Conservation (phyloP, 352 stramenopile species). For the Globisporangium cystogenes region DNA sequence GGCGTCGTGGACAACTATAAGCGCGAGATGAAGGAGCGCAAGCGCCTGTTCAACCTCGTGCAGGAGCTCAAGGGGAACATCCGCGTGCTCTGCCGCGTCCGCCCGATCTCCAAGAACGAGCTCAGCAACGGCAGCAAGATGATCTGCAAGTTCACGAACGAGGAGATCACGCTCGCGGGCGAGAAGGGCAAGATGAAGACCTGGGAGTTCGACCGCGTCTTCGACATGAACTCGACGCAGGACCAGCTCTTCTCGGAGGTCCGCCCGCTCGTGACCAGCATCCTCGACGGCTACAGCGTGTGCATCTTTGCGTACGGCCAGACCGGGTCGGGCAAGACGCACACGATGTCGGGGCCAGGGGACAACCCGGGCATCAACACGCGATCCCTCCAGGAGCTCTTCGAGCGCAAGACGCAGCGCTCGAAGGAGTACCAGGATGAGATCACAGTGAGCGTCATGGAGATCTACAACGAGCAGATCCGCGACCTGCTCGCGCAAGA, state of each 20-base stretch:
- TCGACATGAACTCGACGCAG: constrained; percentile 70
- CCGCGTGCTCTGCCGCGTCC: constrained; percentile 95
- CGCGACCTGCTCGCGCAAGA: constrained; percentile 89
- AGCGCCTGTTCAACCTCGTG: constrained; percentile 94
- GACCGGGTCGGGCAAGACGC: constrained; percentile 85
- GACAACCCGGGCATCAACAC: constrained; percentile 84
- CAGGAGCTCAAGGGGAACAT: constrained; percentile 97
- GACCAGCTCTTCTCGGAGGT: constrained; percentile 78
- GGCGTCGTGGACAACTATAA: constrained; percentile 89
- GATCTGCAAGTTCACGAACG: constrained; percentile 74
- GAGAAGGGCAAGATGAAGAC: constrained; percentile 86
- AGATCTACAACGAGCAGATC: constrained; percentile 97
- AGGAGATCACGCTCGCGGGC: constrained; percentile 73
- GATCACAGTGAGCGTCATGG: constrained; percentile 90
- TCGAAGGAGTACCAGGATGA: constrained; percentile 78
- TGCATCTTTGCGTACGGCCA: constrained; percentile 91
- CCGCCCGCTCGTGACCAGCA: constrained; percentile 73
- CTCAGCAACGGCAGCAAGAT: constrained; percentile 66
- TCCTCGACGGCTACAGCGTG: constrained; percentile 85
- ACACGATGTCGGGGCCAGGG: constrained; percentile 69
- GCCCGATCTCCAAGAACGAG: constrained; percentile 86
- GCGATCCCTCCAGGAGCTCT: constrained; percentile 76
- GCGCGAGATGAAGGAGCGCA: constrained; percentile 83
- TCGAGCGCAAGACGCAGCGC: constrained; percentile 61
- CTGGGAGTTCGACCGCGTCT: constrained; percentile 85